Conservation (phyloP, 1,139 yeast species). For the Scheffersomyces cryptocercus region DNA sequence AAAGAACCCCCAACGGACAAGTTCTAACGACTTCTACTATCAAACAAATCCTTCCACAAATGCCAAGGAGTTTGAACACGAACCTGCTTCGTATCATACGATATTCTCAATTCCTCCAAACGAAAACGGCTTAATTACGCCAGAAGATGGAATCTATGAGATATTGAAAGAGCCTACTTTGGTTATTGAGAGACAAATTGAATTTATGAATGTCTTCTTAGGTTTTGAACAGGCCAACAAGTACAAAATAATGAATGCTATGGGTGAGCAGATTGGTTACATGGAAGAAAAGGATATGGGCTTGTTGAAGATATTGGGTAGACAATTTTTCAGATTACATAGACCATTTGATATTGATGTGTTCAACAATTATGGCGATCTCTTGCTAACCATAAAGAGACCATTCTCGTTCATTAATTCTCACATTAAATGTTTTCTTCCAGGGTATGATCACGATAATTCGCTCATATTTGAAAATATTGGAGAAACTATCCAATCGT, state of each 20-base stretch:
- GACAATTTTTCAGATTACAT: slow-evolving; percentile 81
- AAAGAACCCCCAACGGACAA: slow-evolving; percentile 7
- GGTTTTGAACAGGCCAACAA: slow-evolving; percentile 92
- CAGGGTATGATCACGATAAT: slow-evolving; percentile 46
- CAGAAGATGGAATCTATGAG: slow-evolving; percentile 55
- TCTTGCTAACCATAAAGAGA: slow-evolving; percentile 68
- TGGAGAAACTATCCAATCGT: slow-evolving; percentile 87
- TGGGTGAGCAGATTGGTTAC: slow-evolving; percentile 76
- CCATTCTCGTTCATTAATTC: slow-evolving; percentile 90
- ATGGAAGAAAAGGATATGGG: slow-evolving; percentile 82
- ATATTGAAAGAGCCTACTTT: slow-evolving; percentile 76
- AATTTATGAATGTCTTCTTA: slow-evolving; percentile 78
- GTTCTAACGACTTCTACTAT: slow-evolving; percentile 27
- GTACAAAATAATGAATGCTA: slow-evolving; percentile 70
- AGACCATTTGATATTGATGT: slow-evolving; percentile 87
- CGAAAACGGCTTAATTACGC: slow-evolving; percentile 50
- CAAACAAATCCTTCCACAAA: slow-evolving; percentile 30
- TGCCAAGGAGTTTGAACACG: slow-evolving; percentile 14
- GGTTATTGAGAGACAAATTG: slow-evolving; percentile 84
- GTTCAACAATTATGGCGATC: slow-evolving; percentile 68
- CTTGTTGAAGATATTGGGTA: slow-evolving; percentile 62
- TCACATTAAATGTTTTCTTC: slow-evolving; percentile 72
- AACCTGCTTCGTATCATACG: slow-evolving; percentile 28
- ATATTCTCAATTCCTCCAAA: slow-evolving; percentile 40
- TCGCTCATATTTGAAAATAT: slow-evolving; percentile 49